Conservation (phyloP, 345 rosid species). For the Eucalyptus erythrocorys region DNA sequence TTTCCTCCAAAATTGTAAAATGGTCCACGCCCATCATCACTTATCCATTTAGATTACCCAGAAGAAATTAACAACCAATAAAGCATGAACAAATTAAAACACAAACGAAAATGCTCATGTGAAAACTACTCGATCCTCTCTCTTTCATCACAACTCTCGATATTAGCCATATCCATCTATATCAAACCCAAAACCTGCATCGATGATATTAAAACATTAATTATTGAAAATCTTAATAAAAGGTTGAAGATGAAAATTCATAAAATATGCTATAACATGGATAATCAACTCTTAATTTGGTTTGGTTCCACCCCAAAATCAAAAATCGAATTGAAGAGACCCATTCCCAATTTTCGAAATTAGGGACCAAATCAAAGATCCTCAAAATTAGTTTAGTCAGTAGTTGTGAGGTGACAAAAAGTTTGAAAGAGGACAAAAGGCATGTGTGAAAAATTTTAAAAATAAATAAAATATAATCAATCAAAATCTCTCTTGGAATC, state of each 20-base stretch:
- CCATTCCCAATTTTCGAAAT: accelerated
- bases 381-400: accelerated
- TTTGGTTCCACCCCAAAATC: too few relatives aligned
- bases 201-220: neutral
- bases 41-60: neutral
- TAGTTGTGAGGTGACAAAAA: too few relatives aligned
- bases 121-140: neutral
- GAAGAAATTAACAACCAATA: neutral
- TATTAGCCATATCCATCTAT: neutral
- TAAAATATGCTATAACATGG: neutral
- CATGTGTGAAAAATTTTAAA: too few relatives aligned
- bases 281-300: accelerated
- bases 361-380: accelerated
- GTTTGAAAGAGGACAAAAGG: accelerated
- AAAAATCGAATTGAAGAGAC: too few relatives aligned
- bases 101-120: neutral
- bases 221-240: neutral
- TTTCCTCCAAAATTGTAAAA: neutral
- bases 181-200: neutral
- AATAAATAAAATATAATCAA: too few relatives aligned
- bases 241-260: neutral
- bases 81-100: neutral
- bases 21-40: neutral
- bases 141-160: neutral
- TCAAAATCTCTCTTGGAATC: too few relatives aligned